phyloP scores from a whole-genome alignment of 345 rosid genomes.

The Euclidium syriacum region DNA sequence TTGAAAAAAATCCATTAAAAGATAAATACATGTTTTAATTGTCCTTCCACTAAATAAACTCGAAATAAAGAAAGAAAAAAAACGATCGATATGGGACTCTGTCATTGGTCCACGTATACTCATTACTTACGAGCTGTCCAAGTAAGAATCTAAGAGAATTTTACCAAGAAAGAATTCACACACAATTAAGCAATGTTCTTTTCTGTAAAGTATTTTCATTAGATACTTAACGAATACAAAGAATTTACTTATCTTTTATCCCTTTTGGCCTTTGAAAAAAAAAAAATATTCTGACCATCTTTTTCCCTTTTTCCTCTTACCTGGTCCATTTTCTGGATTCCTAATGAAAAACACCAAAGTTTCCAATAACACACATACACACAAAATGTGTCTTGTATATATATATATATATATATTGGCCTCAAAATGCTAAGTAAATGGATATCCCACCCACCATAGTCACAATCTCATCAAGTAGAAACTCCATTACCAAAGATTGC shows the following conservation, averaged over 20 bases:
- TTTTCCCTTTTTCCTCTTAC: conserved; percentile 16
- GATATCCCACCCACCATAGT: conserved; percentile 70
- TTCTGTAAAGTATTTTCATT: conserved; percentile 3
- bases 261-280: conserved; percentile 18
- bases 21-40: too few relatives aligned
- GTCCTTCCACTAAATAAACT: too few relatives aligned
- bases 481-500: conserved; percentile 37
- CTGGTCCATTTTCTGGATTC: conserved; percentile 54
- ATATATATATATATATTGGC: conserved; percentile 4
- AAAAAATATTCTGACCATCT: conserved; percentile 29
- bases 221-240: conserved; percentile 24
- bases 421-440: conserved; percentile 56
- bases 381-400: neutral
- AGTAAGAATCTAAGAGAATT: conserved; percentile 9
- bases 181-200: neutral
- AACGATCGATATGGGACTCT: neutral
- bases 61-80: conserved; percentile 11
- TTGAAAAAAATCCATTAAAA: too few relatives aligned
- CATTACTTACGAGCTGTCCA: conserved; percentile 21
- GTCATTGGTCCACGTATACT: conserved; percentile 59
- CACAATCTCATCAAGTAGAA: conserved; percentile 36
- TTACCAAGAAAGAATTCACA: conserved; percentile 6
- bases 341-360: conserved; percentile 37
- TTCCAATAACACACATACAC: conserved; percentile 35
- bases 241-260: conserved; percentile 17